A percentile compares a stretch with the other conserved stretches of the same genome.
Evolutionary conservation across 2,329 filamentous ascomycete species (phyloP).

Genomic region (Aureobasidium sp.): DNA sequence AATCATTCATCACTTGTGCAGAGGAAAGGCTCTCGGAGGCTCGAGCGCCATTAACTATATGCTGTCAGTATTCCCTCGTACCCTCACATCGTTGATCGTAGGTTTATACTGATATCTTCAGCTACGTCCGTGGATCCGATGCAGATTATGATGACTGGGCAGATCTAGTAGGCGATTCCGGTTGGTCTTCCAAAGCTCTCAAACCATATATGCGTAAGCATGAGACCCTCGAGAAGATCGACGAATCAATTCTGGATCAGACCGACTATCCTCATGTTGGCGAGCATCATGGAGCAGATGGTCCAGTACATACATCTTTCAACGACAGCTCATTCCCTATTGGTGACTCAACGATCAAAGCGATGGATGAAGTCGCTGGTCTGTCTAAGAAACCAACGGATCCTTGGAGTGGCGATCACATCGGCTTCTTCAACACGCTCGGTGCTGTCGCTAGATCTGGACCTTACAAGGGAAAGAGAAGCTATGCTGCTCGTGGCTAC

Average conservation of each 20-base stretch:
- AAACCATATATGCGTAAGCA: constrained; percentile 37
- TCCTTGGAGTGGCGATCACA: constrained; percentile 30
- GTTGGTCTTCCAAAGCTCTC: constrained; percentile 40
- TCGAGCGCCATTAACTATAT: constrained; percentile 29
- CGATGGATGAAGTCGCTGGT: constrained; percentile 27
- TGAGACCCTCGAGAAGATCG: constrained; percentile 28
- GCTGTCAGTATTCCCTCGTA: not conserved
- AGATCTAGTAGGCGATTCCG: constrained; percentile 30
- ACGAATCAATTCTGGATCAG: constrained; percentile 20
- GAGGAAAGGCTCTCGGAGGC: constrained; percentile 31
- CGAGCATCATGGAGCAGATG: constrained; percentile 28
- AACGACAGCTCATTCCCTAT: constrained; percentile 28
- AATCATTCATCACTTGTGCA: constrained; percentile 17
- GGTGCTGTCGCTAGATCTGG: constrained; percentile 21
- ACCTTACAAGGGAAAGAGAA: constrained; percentile 25
- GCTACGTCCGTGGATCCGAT: constrained; percentile 36
- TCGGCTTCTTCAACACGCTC: constrained; percentile 28
- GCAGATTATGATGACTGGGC: constrained; percentile 42
- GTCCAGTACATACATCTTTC: constrained; percentile 29
- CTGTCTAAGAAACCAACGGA: constrained; percentile 28
- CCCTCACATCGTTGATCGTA: not conserved
- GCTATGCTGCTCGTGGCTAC: constrained; percentile 30
- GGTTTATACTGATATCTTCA: not conserved
- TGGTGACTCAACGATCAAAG: constrained; percentile 29
- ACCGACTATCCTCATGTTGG: constrained; percentile 24